Evolutionary conservation across 2,329 filamentous ascomycete species (phyloP).

Genomic region (Venturia aucupariae): DNA sequence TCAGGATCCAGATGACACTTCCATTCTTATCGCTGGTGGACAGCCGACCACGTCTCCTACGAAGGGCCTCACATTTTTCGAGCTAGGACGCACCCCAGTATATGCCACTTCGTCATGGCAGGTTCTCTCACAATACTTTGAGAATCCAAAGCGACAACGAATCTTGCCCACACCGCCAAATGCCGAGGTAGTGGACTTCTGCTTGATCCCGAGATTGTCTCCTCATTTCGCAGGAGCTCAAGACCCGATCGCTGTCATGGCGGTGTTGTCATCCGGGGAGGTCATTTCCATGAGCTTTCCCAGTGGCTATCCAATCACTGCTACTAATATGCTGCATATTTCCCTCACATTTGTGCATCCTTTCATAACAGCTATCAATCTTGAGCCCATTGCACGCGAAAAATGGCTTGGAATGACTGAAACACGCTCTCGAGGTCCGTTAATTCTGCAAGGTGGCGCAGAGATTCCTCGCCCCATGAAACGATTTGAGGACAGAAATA

Average conservation of each 20-base stretch:
- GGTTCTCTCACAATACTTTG: slow-evolving; percentile 66
- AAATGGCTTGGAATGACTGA: slow-evolving; percentile 91
- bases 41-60: slow-evolving; percentile 55
- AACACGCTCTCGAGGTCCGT: slow-evolving; percentile 66
- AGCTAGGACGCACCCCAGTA: slow-evolving; percentile 78
- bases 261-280: slow-evolving; percentile 76
- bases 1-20: slow-evolving; percentile 86
- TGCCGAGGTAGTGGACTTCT: slow-evolving; percentile 69
- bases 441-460: slow-evolving; percentile 69
- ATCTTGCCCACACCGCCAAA: slow-evolving; percentile 68
- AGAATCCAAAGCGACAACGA: slow-evolving; percentile 61
- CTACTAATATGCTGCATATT: slow-evolving; percentile 85
- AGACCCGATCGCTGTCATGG: slow-evolving; percentile 79
- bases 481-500: slow-evolving; percentile 71
- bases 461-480: slow-evolving; percentile 61
- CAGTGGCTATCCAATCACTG: slow-evolving; percentile 79
- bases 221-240: slow-evolving; percentile 83
- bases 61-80: slow-evolving; percentile 79
- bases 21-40: slow-evolving; percentile 76
- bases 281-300: slow-evolving; percentile 86
- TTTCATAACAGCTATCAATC: slow-evolving; percentile 63
- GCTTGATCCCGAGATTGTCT: slow-evolving; percentile 69
- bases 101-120: slow-evolving; percentile 93
- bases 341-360: slow-evolving; percentile 85
- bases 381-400: slow-evolving; percentile 67